Percentiles rank a stretch among this genome's conserved stretches.
phyloP scores from a whole-genome alignment of 2,329 filamentous ascomycete genomes.

The Aureobasidium leucospermi region DNA sequence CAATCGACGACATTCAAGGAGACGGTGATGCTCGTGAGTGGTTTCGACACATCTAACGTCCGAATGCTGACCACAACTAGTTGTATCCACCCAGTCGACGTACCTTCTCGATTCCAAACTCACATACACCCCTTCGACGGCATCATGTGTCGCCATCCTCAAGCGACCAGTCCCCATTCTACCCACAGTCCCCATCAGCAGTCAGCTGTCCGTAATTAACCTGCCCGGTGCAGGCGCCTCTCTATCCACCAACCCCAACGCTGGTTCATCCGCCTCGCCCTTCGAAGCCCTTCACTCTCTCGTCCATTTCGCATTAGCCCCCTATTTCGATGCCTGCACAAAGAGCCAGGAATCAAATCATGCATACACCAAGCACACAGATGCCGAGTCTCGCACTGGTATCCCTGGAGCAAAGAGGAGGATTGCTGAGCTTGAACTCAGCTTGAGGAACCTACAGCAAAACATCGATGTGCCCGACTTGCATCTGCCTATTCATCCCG shows the following conservation, averaged over 20 bases:
- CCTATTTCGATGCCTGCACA: slow-evolving; percentile 95
- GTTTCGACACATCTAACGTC: not conserved
- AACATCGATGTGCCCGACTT: slow-evolving; percentile 97
- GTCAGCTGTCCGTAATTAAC: slow-evolving; percentile 89
- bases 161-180: slow-evolving; percentile 88
- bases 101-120: slow-evolving; percentile 81
- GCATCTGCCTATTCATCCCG: slow-evolving; percentile 76
- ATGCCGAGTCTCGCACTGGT: slow-evolving; percentile 86
- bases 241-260: slow-evolving; percentile 47
- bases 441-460: slow-evolving; percentile 84
- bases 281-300: slow-evolving; percentile 90
- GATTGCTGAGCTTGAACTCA: slow-evolving; percentile 87
- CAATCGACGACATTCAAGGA: slow-evolving; percentile 13
- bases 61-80: not conserved
- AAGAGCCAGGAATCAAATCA: slow-evolving; percentile 65
- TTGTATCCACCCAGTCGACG: slow-evolving; percentile 36
- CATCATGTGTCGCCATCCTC: slow-evolving; percentile 78
- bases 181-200: slow-evolving; percentile 69
- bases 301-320: slow-evolving; percentile 82
- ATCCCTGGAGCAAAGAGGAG: slow-evolving; percentile 97
- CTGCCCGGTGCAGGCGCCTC: slow-evolving; percentile 52
- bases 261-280: slow-evolving; percentile 68
- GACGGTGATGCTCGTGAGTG: slow-evolving; percentile 13
- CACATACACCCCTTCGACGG: slow-evolving; percentile 68
- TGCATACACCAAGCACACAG: slow-evolving; percentile 59